Base-by-base conservation (phyloP, 2,329 filamentous ascomycete species). In the Fusarium miscanthi region DNA sequence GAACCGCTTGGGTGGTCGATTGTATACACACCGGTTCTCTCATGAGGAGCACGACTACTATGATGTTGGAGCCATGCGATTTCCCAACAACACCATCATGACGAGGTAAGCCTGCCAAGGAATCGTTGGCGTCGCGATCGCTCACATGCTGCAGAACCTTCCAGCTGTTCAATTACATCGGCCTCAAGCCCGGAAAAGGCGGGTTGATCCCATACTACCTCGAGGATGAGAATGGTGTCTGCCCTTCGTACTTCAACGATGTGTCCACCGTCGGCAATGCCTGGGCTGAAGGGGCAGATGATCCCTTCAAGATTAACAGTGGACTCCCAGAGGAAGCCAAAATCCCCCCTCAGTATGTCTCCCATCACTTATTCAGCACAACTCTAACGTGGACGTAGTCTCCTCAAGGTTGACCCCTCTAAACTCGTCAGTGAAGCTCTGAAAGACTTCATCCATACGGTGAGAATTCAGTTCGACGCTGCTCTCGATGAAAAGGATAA, bases 31-130 rank as follows among this genome's bases (percentile, higher is more conserved):
- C 23, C 59, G 74, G 3, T 83, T 84, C 53, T 53, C 62, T 2
- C 17, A 66, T 3, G 43, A 56, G 1, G 14, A 33, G 3, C 72
- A 77, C 9, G 70, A 76, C 5, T 77, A 76, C 16, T 70, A 79
- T 58, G 83, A 84, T 60, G 78, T 84, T 11, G 82, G 82, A 6
- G 83, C 83, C 0, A 84, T 84, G 83, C 66, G 83, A 8, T 84
- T 82, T 42, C 83, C 82, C 0, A 73, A 81, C 10, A 82, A 78
- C n/a, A 31, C 49, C 4, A 63, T 75, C 30, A 77, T 77, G 75
- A 66, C 62, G 17, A 69, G 73, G 74, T 71, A 11, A 19, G 62
- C 41, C n/a, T 3, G 19, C 3, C 19, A 16, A 30, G 5, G 8
- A 7, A n/a, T 30, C 11, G 2, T 27, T 23, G 21, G 7, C 3